Evolutionary conservation across 1,139 yeast genomes (phyloP).

Genomic region (Pneumocystis sp.): DNA sequence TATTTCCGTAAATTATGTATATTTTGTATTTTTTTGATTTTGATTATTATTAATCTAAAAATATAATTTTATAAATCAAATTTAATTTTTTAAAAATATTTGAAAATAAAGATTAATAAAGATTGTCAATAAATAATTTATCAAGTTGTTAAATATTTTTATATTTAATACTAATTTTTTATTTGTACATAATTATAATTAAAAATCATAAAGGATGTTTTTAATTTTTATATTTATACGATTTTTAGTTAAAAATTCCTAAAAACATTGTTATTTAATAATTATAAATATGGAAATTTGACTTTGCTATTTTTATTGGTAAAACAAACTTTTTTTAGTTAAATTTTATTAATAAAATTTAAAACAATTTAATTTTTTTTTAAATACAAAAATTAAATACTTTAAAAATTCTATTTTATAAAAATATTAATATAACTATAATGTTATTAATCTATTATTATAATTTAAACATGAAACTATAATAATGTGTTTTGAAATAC

Average conservation of each 20-base stretch:
- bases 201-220: not conserved
- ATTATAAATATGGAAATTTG: not conserved
- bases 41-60: too few relatives aligned
- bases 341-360: not conserved
- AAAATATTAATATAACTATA: not conserved
- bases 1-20: not conserved
- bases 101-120: too few relatives aligned
- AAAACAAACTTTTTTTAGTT: not conserved
- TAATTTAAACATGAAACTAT: not conserved
- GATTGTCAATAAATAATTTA: not conserved
- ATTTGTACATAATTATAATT: not conserved
- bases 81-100: not conserved
- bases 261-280: not conserved
- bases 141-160: not conserved
- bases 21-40: not conserved
- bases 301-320: too few relatives aligned
- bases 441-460: not conserved
- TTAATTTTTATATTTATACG: too few relatives aligned
- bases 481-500: not conserved
- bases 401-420: not conserved
- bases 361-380: not conserved
- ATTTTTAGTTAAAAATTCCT: too few relatives aligned
- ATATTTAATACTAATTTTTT: not conserved
- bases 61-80: not conserved
- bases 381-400: too few relatives aligned